Base-by-base conservation (phyloP, 176 grass and related monocot species). In the Carex parvula region DNA sequence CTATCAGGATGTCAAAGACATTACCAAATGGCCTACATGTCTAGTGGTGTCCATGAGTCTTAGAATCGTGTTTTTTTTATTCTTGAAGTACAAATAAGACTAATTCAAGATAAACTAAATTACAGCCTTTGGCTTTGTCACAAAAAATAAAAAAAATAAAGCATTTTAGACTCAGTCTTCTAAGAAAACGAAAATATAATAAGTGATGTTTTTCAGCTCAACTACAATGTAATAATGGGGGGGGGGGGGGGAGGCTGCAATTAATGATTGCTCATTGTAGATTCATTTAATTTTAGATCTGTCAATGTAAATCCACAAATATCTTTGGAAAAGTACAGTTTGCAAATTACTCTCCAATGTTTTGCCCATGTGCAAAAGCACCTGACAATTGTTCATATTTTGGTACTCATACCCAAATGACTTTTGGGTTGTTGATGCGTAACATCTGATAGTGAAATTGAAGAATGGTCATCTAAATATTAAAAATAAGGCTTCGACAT, bases 371-470 rank as follows among this genome's bases (percentile, higher is more conserved):
- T 74, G 18, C n/a, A 74, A 50, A 74, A 74, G 73, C 50, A 56
- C 44, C 14, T 78, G 57, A 78, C 26, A 55, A 24, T 78, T 78
- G 73, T 10, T 50, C 26, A 32, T 57, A 78, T 78, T 53, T 56
- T 33, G 50, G 14, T 18, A 77, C 24, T 20, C 17, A 21, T 21
- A 78, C 50, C 48, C 17, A 71, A 78, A 78, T 57, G 22, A 78
- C 21, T 78, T 52, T 74, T 74, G 41, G 20, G 44, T 52, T 74
- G 44, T 73, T 73, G 39, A 52, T 73, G 18, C 3, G 5, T 46
- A 73, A 26, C 70, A 73, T 73, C 70, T 52, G 24, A 77, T 56
- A 77, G 50, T 16, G 46, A 77, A 54, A 77, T 77, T 17, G 46
- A 30, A 77, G 11, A 30, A 33, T 56, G 24, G 50, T 16, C 12